Evolutionary conservation across 768 basidiomycete genomes (phyloP).

Genomic region (Omphalotus guepiniiformis): DNA sequence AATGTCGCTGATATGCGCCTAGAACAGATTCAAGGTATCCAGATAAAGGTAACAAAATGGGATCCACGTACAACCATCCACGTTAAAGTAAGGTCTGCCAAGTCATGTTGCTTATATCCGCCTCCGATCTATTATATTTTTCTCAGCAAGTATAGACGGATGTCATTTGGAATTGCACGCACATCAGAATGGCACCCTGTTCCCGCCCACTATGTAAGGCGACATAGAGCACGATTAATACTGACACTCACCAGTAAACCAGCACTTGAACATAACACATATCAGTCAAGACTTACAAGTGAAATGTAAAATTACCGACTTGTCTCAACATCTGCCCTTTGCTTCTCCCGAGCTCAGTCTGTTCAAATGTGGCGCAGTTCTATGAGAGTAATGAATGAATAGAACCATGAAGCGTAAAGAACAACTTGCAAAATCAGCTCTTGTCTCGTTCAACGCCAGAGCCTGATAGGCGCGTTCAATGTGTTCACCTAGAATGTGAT

Average conservation of each 20-base stretch:
- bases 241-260: slow-evolving; percentile 57
- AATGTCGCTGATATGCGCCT: slow-evolving; percentile 56
- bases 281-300: neutral
- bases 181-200: slow-evolving; percentile 41
- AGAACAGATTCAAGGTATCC: neutral
- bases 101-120: slow-evolving; percentile 63
- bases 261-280: slow-evolving; percentile 41
- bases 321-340: slow-evolving; percentile 63
- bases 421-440: slow-evolving; percentile 60
- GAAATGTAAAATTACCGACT: slow-evolving; percentile 27
- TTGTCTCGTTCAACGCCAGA: slow-evolving; percentile 61
- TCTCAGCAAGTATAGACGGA: neutral
- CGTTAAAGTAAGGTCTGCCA: slow-evolving; percentile 57
- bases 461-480: slow-evolving; percentile 66
- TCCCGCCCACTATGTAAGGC: slow-evolving; percentile 1
- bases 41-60: neutral
- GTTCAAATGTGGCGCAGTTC: slow-evolving; percentile 62
- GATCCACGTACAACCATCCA: slow-evolving; percentile 58
- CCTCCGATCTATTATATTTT: slow-evolving; percentile 52
- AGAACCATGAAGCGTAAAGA: neutral
- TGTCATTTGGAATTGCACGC: slow-evolving; percentile 10
- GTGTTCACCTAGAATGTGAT: slow-evolving; percentile 56
- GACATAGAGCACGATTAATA: neutral
- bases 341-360: slow-evolving; percentile 43
- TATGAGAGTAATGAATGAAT: slow-evolving; percentile 17